Evolutionary conservation across 768 basidiomycete genomes (phyloP), one percentile per base, ranked within the genome.

Genomic region (Rhodotorula toruloides): DNA sequence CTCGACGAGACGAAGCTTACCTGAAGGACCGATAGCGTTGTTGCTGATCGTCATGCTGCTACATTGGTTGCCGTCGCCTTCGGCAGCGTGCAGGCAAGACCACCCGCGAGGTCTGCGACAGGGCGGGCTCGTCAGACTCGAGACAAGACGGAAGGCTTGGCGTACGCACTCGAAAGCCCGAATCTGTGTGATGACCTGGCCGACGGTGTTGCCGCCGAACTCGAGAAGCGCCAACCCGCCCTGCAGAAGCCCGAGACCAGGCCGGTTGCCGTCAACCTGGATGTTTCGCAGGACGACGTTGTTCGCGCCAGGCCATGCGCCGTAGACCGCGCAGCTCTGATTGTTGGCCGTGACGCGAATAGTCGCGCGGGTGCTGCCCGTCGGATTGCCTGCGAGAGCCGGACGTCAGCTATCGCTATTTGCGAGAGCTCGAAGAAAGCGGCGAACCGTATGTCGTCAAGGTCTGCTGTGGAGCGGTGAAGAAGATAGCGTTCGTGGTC

Each of bases 401-500:
- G 13, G 25, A 48, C 13, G 47, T 4, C 47, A n/a, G 25, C 4
- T 5, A n/a, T 27, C n/a, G 12, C 27, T 4, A 7, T 27, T 17
- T 27, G 12, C 16, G 21, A 16, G 11, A 25, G 29, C 11, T 12
- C 10, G 48, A 27, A 32, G 13, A 31, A 11, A 17, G 29, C 13
- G 31, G 21, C 59, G 4, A 22, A 43, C 68, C 68, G 10, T 55
- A 53, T 3, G 68, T 69, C 19, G 53, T 61, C 34, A 69, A 40
- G n/a, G 58, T 44, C 43, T 69, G 68, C 31, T 56, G 46, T 0
- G 54, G 22, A 4, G 47, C 58, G 10, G 42, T 52, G 42, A 69
- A 61, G 54, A 52, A 64, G 58, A 69, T 49, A 21, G 62, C 40
- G 32, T 55, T 53, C 42, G 50, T 44, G 49, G 60, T 63, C 22